A percentile compares a stretch with the other conserved stretches of the same genome.
Evolutionary conservation across 2,329 filamentous ascomycete genomes (phyloP).

Genomic region (Albophoma yamanashiensis): DNA sequence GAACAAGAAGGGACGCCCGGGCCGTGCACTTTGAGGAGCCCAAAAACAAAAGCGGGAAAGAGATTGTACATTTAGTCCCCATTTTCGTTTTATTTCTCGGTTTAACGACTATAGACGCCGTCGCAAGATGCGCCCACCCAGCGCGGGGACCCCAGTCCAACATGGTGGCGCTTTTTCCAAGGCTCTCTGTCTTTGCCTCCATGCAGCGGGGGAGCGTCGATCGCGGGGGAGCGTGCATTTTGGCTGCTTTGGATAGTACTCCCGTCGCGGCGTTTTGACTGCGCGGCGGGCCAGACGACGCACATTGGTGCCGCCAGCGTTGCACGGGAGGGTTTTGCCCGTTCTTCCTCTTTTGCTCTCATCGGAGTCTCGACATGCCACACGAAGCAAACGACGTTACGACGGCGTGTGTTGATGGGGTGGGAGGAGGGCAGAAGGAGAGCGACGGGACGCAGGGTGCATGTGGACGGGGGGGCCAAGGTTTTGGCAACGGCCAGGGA

Average conservation of each 20-base stretch:
- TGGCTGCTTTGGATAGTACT: neutral
- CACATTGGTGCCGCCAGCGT: neutral
- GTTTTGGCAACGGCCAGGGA: neutral
- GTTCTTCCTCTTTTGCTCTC: neutral
- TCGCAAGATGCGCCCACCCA: constrained; percentile 16
- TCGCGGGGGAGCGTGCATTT: neutral
- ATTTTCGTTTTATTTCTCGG: constrained; percentile 20
- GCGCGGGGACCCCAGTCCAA: constrained; percentile 5
- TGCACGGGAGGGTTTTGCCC: neutral
- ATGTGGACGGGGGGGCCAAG: neutral
- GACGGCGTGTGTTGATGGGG: constrained; percentile 9
- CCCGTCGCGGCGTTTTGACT: neutral
- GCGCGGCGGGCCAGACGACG: neutral
- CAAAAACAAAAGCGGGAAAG: constrained; percentile 13
- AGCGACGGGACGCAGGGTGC: too few relatives aligned
- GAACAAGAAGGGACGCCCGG: constrained; percentile 25
- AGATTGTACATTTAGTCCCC: constrained; percentile 23
- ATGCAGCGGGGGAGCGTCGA: neutral
- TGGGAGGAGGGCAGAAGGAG: neutral
- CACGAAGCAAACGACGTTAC: constrained; percentile 9
- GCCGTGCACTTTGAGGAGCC: constrained; percentile 13
- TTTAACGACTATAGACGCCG: constrained; percentile 24
- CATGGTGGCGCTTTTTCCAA: constrained; percentile 1
- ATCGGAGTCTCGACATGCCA: neutral
- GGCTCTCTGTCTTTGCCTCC: neutral